These are phyloP conservation scores for Sistotremastrum suecicum DNA, from an alignment of 768 basidiomycete genomes.

Conservation along the genomic window DNA sequence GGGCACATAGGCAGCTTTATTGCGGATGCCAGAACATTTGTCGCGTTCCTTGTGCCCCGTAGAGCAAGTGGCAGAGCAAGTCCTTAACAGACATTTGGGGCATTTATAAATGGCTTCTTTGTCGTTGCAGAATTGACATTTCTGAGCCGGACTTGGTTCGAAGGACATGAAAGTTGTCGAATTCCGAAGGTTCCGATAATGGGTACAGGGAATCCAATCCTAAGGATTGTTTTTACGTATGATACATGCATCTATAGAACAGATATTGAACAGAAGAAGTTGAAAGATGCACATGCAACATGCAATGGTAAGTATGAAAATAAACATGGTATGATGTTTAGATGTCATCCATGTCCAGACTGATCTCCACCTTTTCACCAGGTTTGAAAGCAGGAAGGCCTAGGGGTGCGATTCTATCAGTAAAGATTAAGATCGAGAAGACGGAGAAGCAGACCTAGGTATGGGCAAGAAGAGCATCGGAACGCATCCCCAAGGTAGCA, in stretches of 20 bases:
- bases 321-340: constrained; percentile 18
- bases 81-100: constrained; percentile 55
- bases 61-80: constrained; percentile 64
- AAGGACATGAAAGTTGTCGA: constrained; percentile 8
- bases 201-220: not conserved
- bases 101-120: constrained; percentile 57
- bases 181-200: not conserved
- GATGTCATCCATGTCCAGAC: constrained; percentile 81
- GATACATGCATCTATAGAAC: too few species aligned
- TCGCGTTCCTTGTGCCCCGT: constrained; percentile 45
- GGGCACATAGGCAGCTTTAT: constrained; percentile 60
- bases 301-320: too few species aligned
- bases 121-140: constrained; percentile 37
- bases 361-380: constrained; percentile 92
- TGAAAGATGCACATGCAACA: too few species aligned
- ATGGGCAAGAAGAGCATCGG: constrained; percentile 91
- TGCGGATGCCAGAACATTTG: constrained; percentile 57
- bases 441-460: constrained; percentile 52
- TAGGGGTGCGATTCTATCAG: constrained; percentile 19
- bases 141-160: constrained; percentile 10
- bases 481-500: constrained; percentile 98
- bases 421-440: constrained; percentile 4
- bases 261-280: too few species aligned
- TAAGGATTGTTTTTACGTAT: too few species aligned
- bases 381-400: constrained; percentile 97